A percentile compares a stretch with the other conserved stretches of the same genome.
phyloP scores from a whole-genome alignment of 306 rosid genomes.

The Gleditsia sinensis region DNA sequence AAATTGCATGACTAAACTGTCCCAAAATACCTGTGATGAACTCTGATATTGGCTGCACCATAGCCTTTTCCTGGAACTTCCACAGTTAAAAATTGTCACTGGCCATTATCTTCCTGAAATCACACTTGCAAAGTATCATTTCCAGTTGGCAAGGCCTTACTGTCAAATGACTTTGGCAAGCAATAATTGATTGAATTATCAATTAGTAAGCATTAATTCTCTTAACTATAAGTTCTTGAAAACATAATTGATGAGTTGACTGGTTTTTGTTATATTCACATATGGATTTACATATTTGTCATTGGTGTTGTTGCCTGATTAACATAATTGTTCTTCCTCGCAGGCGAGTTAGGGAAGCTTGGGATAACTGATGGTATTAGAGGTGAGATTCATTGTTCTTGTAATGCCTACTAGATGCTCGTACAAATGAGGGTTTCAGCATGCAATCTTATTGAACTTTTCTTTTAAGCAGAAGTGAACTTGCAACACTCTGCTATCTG shows the following conservation, averaged over 20 bases:
- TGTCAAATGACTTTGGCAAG: slow-evolving; percentile 25
- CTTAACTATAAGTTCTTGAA: neutral
- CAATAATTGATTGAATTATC: neutral
- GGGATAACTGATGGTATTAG: slow-evolving; percentile 86
- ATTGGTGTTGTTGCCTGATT: slow-evolving; percentile 15
- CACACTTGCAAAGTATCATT: slow-evolving; percentile 4
- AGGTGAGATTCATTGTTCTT: slow-evolving; percentile 63
- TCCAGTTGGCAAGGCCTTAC: slow-evolving; percentile 26
- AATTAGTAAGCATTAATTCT: neutral
- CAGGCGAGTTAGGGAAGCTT: slow-evolving; percentile 89
- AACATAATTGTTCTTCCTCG: slow-evolving; percentile 37
- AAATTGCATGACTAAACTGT: slow-evolving; percentile 24
- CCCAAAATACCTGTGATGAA: slow-evolving; percentile 3
- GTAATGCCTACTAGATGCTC: slow-evolving; percentile 29
- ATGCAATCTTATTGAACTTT: slow-evolving; percentile 39
- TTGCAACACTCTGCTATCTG: slow-evolving; percentile 94
- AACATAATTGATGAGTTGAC: slow-evolving; percentile 17
- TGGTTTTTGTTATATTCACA: slow-evolving; percentile 19
- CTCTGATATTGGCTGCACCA: slow-evolving; percentile 14
- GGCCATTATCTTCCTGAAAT: slow-evolving; percentile 20
- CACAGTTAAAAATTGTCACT: neutral
- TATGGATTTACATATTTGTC: slow-evolving; percentile 27
- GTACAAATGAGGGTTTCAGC: slow-evolving; percentile 24
- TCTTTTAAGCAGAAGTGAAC: slow-evolving; percentile 74
- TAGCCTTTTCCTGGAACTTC: slow-evolving; percentile 16